Conservation (phyloP, 1,284 basidiomycete species). For the Leccinum huronense region DNA sequence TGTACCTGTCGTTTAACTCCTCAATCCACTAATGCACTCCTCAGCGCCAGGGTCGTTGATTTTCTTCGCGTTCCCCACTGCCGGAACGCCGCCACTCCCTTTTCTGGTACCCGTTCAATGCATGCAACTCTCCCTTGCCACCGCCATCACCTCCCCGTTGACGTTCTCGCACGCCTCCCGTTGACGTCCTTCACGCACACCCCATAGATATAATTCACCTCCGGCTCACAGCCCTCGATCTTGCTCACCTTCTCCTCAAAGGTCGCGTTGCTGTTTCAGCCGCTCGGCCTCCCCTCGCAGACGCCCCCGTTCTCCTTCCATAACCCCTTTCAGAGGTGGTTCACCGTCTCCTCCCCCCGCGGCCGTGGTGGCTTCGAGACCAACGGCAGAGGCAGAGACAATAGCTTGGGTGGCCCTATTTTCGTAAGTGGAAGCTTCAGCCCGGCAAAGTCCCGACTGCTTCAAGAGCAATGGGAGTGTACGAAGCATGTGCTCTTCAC, state of each 20-base stretch:
- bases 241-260: constrained; percentile 34
- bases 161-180: no score
- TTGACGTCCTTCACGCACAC: constrained; percentile 37
- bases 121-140: constrained; percentile 8
- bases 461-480: constrained; percentile 91
- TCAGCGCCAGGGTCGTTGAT: no score
- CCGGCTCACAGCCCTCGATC: constrained; percentile 29
- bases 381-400: constrained; percentile 6
- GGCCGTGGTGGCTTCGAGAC: no score
- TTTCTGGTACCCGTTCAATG: no score
- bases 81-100: no score
- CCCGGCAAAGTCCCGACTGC: constrained; percentile 77
- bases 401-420: constrained; percentile 59
- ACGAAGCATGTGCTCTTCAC: constrained; percentile 93
- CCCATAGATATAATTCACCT: constrained; percentile 25
- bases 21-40: no score
- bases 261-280: constrained; percentile 26
- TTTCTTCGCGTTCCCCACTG: no score
- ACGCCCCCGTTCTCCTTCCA: constrained; percentile 38
- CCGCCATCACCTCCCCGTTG: constrained; percentile 39
- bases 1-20: no score
- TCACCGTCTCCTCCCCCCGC: constrained; percentile 39
- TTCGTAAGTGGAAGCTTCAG: constrained; percentile 94
- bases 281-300: constrained; percentile 38
- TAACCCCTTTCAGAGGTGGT: constrained; percentile 27